phyloP scores from a whole-genome alignment of 441 rosid genomes.

The Aquilaria agallochum region DNA sequence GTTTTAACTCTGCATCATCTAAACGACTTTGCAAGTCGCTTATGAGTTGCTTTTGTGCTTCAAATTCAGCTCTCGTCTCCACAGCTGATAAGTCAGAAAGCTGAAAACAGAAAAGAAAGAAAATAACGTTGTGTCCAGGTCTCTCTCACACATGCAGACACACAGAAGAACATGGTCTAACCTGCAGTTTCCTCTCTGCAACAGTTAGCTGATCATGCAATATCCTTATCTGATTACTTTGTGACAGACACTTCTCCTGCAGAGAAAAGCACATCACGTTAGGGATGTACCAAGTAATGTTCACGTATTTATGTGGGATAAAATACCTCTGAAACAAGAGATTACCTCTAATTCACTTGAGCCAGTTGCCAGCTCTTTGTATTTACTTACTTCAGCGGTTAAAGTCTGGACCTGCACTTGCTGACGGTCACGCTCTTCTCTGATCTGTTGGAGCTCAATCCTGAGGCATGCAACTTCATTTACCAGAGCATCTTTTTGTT shows the following conservation, averaged over 20 bases:
- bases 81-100: slow-evolving; percentile 39
- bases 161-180: slow-evolving; percentile 15
- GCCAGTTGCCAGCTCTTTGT: slow-evolving; percentile 39
- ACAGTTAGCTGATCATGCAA: slow-evolving; percentile 45
- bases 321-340: neutral
- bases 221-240: slow-evolving; percentile 39
- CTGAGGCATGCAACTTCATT: slow-evolving; percentile 46
- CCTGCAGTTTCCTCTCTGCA: slow-evolving; percentile 60
- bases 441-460: slow-evolving; percentile 41
- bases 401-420: slow-evolving; percentile 30
- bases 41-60: slow-evolving; percentile 39
- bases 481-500: slow-evolving; percentile 42
- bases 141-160: too few relatives aligned
- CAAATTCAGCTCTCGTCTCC: slow-evolving; percentile 40
- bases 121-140: neutral
- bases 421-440: slow-evolving; percentile 47
- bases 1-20: slow-evolving; percentile 44
- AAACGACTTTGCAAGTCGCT: slow-evolving; percentile 34
- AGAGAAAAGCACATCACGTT: slow-evolving; percentile 3
- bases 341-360: slow-evolving; percentile 51
- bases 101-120: slow-evolving; percentile 20
- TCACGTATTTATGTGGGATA: neutral
- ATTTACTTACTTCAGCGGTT: slow-evolving; percentile 37
- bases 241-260: slow-evolving; percentile 44
- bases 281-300: neutral